These are phyloP conservation scores for Lyophyllum atratum DNA, from an alignment of 768 basidiomycete species.

Conservation along the genomic window DNA sequence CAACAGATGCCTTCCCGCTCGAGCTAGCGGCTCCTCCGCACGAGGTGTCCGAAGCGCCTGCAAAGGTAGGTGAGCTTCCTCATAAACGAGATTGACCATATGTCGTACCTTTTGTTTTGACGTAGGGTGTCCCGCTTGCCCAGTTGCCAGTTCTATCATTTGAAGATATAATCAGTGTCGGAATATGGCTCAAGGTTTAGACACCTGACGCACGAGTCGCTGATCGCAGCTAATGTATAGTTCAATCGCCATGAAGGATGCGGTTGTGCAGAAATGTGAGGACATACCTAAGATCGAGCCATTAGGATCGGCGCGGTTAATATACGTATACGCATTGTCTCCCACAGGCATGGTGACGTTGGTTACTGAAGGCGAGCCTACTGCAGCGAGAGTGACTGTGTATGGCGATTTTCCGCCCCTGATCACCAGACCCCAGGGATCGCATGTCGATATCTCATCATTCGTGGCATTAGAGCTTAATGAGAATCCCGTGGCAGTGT, in stretches of 20 bases:
- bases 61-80: not conserved
- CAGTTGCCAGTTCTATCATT: conserved; percentile 40
- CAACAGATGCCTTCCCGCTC: not conserved
- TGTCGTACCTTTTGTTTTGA: conserved; percentile 28
- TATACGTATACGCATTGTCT: conserved; percentile 42
- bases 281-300: conserved; percentile 40
- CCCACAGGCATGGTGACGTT: conserved; percentile 39
- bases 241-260: not conserved
- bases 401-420: conserved; percentile 48
- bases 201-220: conserved; percentile 41
- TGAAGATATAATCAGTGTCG: not conserved
- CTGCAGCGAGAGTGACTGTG: conserved; percentile 38
- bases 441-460: conserved; percentile 37
- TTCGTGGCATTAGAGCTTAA: conserved; percentile 38
- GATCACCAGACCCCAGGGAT: conserved; percentile 47
- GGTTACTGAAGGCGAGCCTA: conserved; percentile 39
- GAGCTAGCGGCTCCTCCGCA: not conserved
- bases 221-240: conserved; percentile 33
- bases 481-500: conserved; percentile 14
- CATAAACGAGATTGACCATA: not conserved
- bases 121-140: conserved; percentile 32
- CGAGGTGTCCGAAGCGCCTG: not conserved
- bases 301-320: conserved; percentile 41
- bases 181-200: not conserved
- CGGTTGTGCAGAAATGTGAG: not conserved